Evolutionary conservation across 2,329 filamentous ascomycete genomes (phyloP).

Genomic region (Thyridium curvatum): DNA sequence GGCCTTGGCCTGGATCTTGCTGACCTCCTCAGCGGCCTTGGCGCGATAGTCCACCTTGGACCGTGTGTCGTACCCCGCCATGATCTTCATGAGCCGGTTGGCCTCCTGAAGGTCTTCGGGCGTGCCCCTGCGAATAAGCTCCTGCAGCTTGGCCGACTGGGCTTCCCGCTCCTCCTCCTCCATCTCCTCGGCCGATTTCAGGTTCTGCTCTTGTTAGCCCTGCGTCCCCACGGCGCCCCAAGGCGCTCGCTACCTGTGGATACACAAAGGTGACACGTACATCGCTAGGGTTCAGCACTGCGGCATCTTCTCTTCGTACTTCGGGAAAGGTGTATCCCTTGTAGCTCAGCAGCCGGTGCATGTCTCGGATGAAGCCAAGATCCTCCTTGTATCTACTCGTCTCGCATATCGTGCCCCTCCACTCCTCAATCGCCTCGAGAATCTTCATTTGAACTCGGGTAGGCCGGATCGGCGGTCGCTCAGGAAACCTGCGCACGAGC

Average conservation of each 20-base stretch:
- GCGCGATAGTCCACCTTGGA: slow-evolving; percentile 97
- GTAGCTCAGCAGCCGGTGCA: slow-evolving; percentile 92
- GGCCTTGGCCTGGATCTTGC: slow-evolving; percentile 93
- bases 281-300: slow-evolving; percentile 93
- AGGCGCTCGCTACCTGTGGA: no score
- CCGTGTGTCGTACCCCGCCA: slow-evolving; percentile 94
- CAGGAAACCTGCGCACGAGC: slow-evolving; percentile 90
- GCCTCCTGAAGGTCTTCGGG: slow-evolving; percentile 95
- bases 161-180: slow-evolving; percentile 93
- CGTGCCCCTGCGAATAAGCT: slow-evolving; percentile 85
- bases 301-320: slow-evolving; percentile 86
- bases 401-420: slow-evolving; percentile 96
- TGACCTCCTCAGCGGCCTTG: slow-evolving; percentile 92
- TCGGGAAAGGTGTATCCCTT: slow-evolving; percentile 97
- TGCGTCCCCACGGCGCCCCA: no score
- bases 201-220: slow-evolving; percentile 51
- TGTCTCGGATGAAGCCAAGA: slow-evolving; percentile 90
- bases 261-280: slow-evolving; percentile 49
- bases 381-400: slow-evolving; percentile 98
- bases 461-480: slow-evolving; percentile 79
- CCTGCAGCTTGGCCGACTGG: slow-evolving; percentile 96
- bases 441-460: slow-evolving; percentile 88
- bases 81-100: slow-evolving; percentile 93
- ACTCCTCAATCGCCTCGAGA: slow-evolving; percentile 95
- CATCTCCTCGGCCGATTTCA: slow-evolving; percentile 97